Base-by-base conservation (phyloP, 2,329 filamentous ascomycete species). In the Plenodomus lindquistii region DNA sequence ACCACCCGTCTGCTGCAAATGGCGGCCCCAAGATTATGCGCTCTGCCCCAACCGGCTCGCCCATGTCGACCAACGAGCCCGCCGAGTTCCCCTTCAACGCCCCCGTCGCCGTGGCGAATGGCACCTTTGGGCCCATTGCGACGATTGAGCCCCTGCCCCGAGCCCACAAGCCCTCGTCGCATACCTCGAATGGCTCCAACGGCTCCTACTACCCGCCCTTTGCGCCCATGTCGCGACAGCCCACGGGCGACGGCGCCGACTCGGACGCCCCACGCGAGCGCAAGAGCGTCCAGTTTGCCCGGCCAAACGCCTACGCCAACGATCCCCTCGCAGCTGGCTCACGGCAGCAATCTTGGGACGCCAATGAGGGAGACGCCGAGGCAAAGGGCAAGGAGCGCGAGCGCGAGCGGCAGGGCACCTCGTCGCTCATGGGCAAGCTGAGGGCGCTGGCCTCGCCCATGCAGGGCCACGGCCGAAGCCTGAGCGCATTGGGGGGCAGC, bases 261-360 rank as follows among this genome's bases (percentile, higher is more conserved):
- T 63, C 63, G 16, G 68, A 71, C 27, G 62, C 56, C 10, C 64
- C 69, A 6, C 63, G 61, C 13, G 77, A 79, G 17, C 77, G 84
- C 42, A 81, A 83, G 46, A 93, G 87, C 66, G 89, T 95, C 3
- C 89, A 94, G 60, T 94, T 95, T 66, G 84, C 82, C 2, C 80
- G 83, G 22, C 75, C 67, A 4, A 46, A 62, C 9, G 66, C 66
- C 16, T 61, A 63, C 44, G 65, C 67, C 43, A 60, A 82, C 27
- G 73, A 78, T 4, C 73, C 79, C 7, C 52, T 48, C 57, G 46
- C 71, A 17, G 69, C 77, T 17, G 83, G 85, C 56, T 82, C 81
- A 24, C 80, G 85, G 49, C 80, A 86, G 37, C 80, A 83, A 27
- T 90, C 88, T 3, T 82, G 82, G 75, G 85, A 88, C 22, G 69